phyloP scores from a whole-genome alignment of 2,329 filamentous ascomycete species.

The Aspergillus alliaceus region DNA sequence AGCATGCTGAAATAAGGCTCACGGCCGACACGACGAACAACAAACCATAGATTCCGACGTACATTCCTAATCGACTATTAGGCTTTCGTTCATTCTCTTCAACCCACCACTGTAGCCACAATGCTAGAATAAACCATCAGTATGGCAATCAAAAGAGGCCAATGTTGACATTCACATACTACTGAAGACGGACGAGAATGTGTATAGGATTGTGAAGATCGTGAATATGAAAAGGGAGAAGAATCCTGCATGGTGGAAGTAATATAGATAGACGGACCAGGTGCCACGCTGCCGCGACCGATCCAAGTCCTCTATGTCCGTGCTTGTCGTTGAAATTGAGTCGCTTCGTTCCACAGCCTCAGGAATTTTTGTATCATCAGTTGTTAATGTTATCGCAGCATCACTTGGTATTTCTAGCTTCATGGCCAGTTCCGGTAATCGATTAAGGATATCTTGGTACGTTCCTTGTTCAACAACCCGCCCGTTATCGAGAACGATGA shows the following conservation, averaged over 20 bases:
- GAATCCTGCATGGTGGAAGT: not conserved
- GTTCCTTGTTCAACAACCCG: not conserved
- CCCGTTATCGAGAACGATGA: not conserved
- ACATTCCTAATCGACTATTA: conserved; percentile 38
- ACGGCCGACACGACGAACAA: not conserved
- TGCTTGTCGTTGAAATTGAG: not conserved
- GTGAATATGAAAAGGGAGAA: not conserved
- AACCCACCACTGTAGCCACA: conserved; percentile 54
- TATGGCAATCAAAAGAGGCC: not conserved
- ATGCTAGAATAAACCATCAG: conserved; percentile 10
- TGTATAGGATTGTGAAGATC: not conserved
- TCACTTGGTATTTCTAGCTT: not conserved
- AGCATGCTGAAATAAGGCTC: not conserved
- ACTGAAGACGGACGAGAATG: not conserved
- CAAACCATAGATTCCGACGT: conserved; percentile 38
- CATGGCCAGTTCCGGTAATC: not conserved
- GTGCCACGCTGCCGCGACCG: not conserved
- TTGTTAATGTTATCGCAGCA: not conserved
- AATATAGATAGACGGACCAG: not conserved
- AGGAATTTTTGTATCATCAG: not conserved
- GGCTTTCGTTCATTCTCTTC: conserved; percentile 41
- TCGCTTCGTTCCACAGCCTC: not conserved
- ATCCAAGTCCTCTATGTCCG: not conserved
- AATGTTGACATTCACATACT: not conserved
- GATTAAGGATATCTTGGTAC: not conserved